Evolutionary conservation across 495 filamentous ascomycete genomes (phyloP).

Genomic region (Achaetomiella virescens): DNA sequence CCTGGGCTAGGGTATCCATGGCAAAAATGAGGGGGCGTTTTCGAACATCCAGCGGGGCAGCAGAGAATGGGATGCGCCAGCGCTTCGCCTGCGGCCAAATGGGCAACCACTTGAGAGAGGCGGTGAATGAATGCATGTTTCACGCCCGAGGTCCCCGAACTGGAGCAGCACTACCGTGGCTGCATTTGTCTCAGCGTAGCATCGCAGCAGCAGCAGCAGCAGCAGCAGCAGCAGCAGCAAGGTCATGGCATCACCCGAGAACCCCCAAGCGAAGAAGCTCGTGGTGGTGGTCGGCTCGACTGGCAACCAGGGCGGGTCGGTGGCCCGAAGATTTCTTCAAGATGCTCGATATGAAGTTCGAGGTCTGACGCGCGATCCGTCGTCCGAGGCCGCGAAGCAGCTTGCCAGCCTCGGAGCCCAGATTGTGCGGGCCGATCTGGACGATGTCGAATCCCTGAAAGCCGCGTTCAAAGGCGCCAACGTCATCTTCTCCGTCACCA

Average conservation of each 20-base stretch:
- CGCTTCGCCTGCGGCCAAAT: too few relatives aligned
- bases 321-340: slow-evolving; percentile 34
- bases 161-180: background rate
- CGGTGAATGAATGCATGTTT: background rate
- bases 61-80: background rate
- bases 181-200: background rate
- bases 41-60: background rate
- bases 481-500: slow-evolving; percentile 46
- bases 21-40: background rate
- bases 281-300: slow-evolving; percentile 39
- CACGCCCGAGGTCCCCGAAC: background rate
- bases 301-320: slow-evolving; percentile 41
- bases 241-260: slow-evolving; percentile 1
- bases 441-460: slow-evolving; percentile 35
- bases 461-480: slow-evolving; percentile 40
- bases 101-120: too few relatives aligned
- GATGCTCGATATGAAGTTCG: slow-evolving; percentile 34
- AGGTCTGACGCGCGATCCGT: slow-evolving; percentile 44
- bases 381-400: slow-evolving; percentile 30
- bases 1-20: background rate
- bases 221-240: background rate
- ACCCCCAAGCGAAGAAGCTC: slow-evolving; percentile 25
- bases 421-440: slow-evolving; percentile 38
- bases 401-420: slow-evolving; percentile 39
- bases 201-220: background rate